phyloP scores from a whole-genome alignment of 495 filamentous ascomycete species.

The Rhizodiscina lignyota region DNA sequence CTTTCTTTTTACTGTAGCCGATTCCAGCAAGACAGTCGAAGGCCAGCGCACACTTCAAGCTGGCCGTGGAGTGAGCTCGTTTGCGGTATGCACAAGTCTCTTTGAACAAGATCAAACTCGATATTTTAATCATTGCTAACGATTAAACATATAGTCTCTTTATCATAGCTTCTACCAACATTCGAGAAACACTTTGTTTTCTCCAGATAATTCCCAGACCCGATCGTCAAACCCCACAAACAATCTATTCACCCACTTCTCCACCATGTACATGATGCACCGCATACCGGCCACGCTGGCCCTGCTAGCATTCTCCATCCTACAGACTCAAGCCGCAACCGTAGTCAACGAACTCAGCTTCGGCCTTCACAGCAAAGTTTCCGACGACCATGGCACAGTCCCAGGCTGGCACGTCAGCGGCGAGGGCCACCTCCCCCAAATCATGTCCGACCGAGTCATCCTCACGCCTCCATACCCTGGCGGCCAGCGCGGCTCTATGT shows the following conservation, averaged over 20 bases:
- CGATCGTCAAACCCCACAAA: too few species aligned
- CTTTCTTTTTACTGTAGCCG: too few species aligned
- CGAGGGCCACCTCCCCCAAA: slow-evolving; percentile 48
- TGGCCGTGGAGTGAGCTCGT: too few species aligned
- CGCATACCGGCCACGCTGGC: slow-evolving; percentile 15
- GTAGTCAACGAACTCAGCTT: slow-evolving; percentile 58
- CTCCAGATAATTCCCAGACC: too few species aligned
- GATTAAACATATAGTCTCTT: too few species aligned
- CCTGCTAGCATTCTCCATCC: slow-evolving; percentile 29
- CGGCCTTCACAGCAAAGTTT: slow-evolving; percentile 48
- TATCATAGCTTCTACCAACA: too few species aligned
- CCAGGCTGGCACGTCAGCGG: slow-evolving; percentile 56
- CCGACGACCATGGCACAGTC: slow-evolving; percentile 35
- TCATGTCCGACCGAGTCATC: slow-evolving; percentile 82
- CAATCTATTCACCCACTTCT: neutral
- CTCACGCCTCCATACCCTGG: slow-evolving; percentile 81
- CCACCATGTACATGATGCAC: slow-evolving; percentile 11
- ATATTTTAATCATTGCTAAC: too few species aligned
- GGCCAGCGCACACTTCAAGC: too few species aligned
- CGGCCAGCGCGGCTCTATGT: slow-evolving; percentile 67
- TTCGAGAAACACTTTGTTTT: too few species aligned
- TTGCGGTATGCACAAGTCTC: too few species aligned
- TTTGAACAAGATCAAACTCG: too few species aligned
- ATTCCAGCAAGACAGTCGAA: too few species aligned
- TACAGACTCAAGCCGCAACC: slow-evolving; percentile 40